A percentile compares a stretch with the other conserved stretches of the same genome.
Conservation (phyloP, 1,284 basidiomycete genomes). For the Sanghuangporus sanghuang region DNA sequence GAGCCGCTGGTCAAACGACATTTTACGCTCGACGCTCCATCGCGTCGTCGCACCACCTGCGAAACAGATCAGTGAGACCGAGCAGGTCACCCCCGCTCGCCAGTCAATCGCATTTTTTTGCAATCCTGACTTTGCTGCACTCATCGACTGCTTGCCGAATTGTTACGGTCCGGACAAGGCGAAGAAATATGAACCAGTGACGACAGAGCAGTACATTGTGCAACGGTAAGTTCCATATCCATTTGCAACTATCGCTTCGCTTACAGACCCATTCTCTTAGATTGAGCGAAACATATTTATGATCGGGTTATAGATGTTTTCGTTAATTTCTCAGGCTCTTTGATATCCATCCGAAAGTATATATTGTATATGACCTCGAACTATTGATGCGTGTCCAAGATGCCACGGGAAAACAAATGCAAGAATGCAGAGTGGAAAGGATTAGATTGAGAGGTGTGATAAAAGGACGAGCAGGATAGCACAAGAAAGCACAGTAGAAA, state of each 20-base stretch:
- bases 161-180: conserved; percentile 45
- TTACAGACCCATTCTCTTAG: neutral
- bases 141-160: conserved; percentile 70
- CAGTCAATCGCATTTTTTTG: conserved; percentile 87
- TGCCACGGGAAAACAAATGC: neutral
- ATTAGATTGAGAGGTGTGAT: too few relatives aligned
- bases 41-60: conserved; percentile 72
- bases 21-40: conserved; percentile 75
- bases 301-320: neutral
- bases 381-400: neutral
- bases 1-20: conserved; percentile 80
- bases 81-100: conserved; percentile 55
- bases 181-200: conserved; percentile 61
- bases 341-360: neutral
- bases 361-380: neutral
- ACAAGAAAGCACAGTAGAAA: neutral
- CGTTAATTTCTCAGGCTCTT: neutral
- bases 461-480: neutral
- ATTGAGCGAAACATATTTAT: conserved; percentile 3
- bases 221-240: conserved; percentile 40
- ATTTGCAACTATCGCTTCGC: neutral
- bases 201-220: conserved; percentile 74
- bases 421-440: neutral
- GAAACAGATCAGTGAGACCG: conserved; percentile 41
- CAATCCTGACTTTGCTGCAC: conserved; percentile 71